Conservation (phyloP, 345 rosid genomes). For the Euclidium syriacum region DNA sequence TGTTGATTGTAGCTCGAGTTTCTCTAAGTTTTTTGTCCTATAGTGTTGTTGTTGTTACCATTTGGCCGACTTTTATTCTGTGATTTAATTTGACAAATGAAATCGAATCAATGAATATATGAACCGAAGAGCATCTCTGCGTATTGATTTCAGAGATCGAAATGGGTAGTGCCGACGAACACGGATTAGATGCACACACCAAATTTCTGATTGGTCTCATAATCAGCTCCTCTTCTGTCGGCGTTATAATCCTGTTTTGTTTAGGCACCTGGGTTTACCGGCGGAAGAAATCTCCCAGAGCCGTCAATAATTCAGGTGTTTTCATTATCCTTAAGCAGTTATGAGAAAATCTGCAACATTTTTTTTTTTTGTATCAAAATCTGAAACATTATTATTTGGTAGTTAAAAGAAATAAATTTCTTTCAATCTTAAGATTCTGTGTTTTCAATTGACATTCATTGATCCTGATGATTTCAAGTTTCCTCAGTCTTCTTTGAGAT, state of each 20-base stretch:
- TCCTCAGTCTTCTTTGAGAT: not conserved
- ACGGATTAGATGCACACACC: constrained; percentile 41
- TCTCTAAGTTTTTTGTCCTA: no score
- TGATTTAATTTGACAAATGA: not conserved
- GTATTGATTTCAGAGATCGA: constrained; percentile 41
- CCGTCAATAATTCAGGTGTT: constrained; percentile 51
- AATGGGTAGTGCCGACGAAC: constrained; percentile 37
- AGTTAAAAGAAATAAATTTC: not conserved
- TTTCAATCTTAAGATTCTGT: no score
- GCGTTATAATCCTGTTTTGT: constrained; percentile 5
- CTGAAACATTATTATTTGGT: not conserved
- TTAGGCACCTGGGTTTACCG: constrained; percentile 17
- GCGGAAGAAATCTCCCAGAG: constrained; percentile 34
- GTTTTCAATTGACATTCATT: constrained; percentile 7
- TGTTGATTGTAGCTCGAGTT: no score
- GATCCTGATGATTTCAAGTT: no score
- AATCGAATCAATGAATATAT: not conserved
- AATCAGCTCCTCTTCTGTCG: constrained; percentile 49
- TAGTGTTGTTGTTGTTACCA: no score
- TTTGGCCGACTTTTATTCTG: no score
- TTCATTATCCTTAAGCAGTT: no score
- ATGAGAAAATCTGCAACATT: no score
- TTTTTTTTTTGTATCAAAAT: no score
- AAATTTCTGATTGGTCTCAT: constrained; percentile 45
- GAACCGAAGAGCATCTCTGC: no score